phyloP scores from a whole-genome alignment of 106 monocot genomes.

The Acanthochlamys bracteata region DNA sequence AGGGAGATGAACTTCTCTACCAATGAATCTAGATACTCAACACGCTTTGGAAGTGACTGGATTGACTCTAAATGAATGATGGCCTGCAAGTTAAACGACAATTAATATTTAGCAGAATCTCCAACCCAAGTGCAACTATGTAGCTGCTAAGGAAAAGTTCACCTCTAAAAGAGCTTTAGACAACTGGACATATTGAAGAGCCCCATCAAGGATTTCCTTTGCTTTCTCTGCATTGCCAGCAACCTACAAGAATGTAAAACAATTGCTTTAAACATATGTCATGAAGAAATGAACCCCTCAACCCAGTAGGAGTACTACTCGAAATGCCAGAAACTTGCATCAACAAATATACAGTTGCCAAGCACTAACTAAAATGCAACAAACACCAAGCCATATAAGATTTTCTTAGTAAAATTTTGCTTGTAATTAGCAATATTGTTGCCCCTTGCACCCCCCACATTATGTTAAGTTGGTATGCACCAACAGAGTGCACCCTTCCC shows the following conservation, averaged over 20 bases:
- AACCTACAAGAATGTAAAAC: conserved; percentile 36
- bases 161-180: conserved; percentile 86
- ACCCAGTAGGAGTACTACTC: too few species aligned
- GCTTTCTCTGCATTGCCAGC: conserved; percentile 65
- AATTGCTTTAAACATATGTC: neutral
- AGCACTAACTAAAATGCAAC: too few species aligned
- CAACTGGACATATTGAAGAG: conserved; percentile 36
- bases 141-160: neutral
- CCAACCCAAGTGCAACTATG: neutral
- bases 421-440: too few species aligned
- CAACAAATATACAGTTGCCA: too few species aligned
- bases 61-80: conserved; percentile 79
- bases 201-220: conserved; percentile 49
- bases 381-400: too few species aligned
- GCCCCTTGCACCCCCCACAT: too few species aligned
- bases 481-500: too few species aligned
- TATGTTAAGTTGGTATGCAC: too few species aligned
- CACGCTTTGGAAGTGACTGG: conserved; percentile 49
- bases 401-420: too few species aligned
- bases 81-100: conserved; percentile 40
- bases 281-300: too few species aligned
- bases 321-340: too few species aligned
- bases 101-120: neutral
- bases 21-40: conserved; percentile 77
- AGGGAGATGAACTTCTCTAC: conserved; percentile 82